Conservation (phyloP, 305 asterid genomes). For the Euphrasia arctica region DNA sequence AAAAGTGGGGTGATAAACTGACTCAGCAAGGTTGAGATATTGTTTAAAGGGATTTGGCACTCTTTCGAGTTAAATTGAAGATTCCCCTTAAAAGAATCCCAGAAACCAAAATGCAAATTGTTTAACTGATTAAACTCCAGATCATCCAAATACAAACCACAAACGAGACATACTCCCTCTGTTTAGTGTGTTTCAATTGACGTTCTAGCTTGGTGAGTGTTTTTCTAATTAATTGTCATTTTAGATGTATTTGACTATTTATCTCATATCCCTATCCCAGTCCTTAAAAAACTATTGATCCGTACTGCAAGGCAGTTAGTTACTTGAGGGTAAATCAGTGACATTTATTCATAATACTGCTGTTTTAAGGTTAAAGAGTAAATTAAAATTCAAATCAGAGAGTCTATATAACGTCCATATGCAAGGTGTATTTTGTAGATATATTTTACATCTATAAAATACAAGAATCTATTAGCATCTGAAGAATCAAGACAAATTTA, state of each 20-base stretch:
- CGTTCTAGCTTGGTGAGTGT: neutral
- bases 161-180: neutral
- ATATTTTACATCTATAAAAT: constrained; percentile 11
- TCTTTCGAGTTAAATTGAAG: constrained; percentile 8
- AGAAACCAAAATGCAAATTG: constrained; percentile 1
- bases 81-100: constrained; percentile 8
- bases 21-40: constrained; percentile 10
- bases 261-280: neutral
- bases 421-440: constrained; percentile 8
- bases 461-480: neutral
- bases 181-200: neutral
- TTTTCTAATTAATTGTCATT: neutral
- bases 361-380: neutral
- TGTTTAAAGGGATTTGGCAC: neutral
- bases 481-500: constrained; percentile 1
- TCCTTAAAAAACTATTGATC: neutral
- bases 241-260: neutral
- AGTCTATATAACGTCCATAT: constrained; percentile 11
- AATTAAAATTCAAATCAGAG: neutral
- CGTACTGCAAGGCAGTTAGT: neutral
- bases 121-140: constrained; percentile 18
- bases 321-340: neutral
- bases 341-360: neutral
- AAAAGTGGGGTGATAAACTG: constrained; percentile 8
- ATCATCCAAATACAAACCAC: constrained; percentile 6